phyloP scores from a whole-genome alignment of 257 asterid species.

The Fraxinus quadrangulata region DNA sequence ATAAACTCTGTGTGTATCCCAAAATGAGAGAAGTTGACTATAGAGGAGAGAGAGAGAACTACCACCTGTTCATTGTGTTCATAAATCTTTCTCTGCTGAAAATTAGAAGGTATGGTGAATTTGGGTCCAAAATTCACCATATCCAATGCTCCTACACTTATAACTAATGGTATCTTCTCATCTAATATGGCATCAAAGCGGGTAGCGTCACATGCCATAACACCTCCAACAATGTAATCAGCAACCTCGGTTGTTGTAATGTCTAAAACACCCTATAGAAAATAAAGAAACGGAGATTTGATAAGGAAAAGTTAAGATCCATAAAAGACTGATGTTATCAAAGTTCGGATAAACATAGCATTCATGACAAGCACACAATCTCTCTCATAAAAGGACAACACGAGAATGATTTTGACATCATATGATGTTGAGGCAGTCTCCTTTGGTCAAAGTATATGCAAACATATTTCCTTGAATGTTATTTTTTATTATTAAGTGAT shows the following conservation, averaged over 20 bases:
- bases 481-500: slow-evolving; percentile 3
- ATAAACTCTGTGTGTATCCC: not conserved
- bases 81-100: slow-evolving; percentile 65
- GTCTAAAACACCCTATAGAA: slow-evolving; percentile 80
- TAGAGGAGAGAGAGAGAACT: slow-evolving; percentile 4
- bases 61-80: slow-evolving; percentile 87
- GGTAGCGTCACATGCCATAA: slow-evolving; percentile 84
- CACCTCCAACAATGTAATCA: slow-evolving; percentile 88
- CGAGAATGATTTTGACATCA: not conserved
- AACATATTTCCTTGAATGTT: not conserved
- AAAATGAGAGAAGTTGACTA: slow-evolving; percentile 14
- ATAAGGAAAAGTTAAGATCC: not conserved
- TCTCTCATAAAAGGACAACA: not conserved
- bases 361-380: not conserved
- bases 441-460: not conserved
- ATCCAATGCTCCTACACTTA: slow-evolving; percentile 94
- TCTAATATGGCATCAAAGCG: slow-evolving; percentile 84
- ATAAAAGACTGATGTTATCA: slow-evolving; percentile 1
- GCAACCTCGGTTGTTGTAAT: slow-evolving; percentile 96
- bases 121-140: slow-evolving; percentile 93
- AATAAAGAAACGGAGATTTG: slow-evolving; percentile 19
- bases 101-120: slow-evolving; percentile 65
- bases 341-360: not conserved
- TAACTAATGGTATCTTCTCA: slow-evolving; percentile 82
- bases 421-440: not conserved